Conservation (phyloP, 179 eudicot species). For the Camellia oleifera region DNA sequence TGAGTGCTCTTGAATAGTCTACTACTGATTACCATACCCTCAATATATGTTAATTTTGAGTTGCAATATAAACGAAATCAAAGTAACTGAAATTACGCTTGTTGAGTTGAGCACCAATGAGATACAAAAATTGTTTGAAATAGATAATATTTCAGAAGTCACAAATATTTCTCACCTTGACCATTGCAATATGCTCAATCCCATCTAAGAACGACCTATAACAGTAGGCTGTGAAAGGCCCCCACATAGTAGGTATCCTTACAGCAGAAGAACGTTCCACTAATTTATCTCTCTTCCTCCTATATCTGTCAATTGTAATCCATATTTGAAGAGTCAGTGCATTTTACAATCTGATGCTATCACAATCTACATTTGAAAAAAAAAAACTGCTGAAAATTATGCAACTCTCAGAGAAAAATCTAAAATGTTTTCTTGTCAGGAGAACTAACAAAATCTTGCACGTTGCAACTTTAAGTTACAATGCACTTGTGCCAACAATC, state of each 20-base stretch:
- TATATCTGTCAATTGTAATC: slow-evolving; percentile 48
- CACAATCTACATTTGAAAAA: background rate
- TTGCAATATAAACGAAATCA: background rate
- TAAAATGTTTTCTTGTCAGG: too few relatives aligned
- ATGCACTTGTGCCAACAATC: too few relatives aligned
- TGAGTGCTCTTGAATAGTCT: background rate
- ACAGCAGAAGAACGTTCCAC: slow-evolving; percentile 72
- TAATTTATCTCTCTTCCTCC: slow-evolving; percentile 67
- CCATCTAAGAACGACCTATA: slow-evolving; percentile 70
- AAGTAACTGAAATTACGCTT: slow-evolving; percentile 1
- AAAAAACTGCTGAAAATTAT: too few relatives aligned
- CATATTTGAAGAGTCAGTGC: slow-evolving; percentile 12
- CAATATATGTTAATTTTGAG: background rate
- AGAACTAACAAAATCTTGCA: too few relatives aligned
- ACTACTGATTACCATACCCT: background rate
- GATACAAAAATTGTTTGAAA: background rate
- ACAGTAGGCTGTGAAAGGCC: slow-evolving; percentile 71
- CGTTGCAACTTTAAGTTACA: too few relatives aligned
- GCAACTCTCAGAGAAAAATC: background rate
- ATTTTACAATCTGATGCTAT: background rate
- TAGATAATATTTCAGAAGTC: background rate
- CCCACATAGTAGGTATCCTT: slow-evolving; percentile 80
- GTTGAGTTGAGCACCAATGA: background rate
- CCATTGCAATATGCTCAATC: slow-evolving; percentile 80
- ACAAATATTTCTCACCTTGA: slow-evolving; percentile 46